Evolutionary conservation across 805 yeast genomes (phyloP).

Genomic region (Yarrowia yakushimensis): DNA sequence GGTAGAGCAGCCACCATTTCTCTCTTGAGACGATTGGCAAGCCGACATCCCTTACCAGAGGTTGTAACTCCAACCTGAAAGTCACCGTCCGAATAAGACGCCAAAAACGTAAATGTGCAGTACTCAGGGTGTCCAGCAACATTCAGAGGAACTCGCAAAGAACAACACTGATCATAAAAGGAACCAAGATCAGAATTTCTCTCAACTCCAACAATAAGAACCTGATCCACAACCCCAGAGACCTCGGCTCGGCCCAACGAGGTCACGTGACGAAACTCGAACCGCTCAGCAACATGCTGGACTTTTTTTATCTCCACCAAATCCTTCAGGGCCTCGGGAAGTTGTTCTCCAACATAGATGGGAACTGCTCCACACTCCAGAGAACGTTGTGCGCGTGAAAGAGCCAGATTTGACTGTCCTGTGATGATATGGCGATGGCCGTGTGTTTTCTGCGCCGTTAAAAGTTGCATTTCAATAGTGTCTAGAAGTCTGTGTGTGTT

Average conservation of each 20-base stretch:
- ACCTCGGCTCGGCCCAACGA: constrained; percentile 61
- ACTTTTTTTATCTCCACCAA: constrained; percentile 36
- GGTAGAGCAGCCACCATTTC: constrained; percentile 66
- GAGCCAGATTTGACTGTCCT: constrained; percentile 49
- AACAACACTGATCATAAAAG: constrained; percentile 26
- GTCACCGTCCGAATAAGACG: constrained; percentile 66
- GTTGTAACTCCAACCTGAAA: constrained; percentile 83
- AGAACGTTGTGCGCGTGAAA: constrained; percentile 48
- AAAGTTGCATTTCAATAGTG: neutral
- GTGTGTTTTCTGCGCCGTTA: neutral
- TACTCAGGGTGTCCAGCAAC: constrained; percentile 67
- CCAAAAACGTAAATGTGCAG: constrained; percentile 72
- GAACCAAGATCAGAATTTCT: constrained; percentile 47
- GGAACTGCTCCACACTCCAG: constrained; percentile 56
- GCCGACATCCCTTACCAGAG: constrained; percentile 82
- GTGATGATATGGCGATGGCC: constrained; percentile 42
- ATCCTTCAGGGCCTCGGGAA: neutral
- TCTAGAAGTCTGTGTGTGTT: neutral
- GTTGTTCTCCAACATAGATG: constrained; percentile 42
- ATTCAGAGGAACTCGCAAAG: constrained; percentile 69
- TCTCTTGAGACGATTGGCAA: constrained; percentile 76
- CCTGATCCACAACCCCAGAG: constrained; percentile 65
- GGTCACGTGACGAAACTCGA: constrained; percentile 46
- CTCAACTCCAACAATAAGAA: constrained; percentile 55
- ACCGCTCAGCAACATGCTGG: constrained; percentile 37